phyloP scores from a whole-genome alignment of 1,139 yeast species.

The Suhomyces yuchorum region DNA sequence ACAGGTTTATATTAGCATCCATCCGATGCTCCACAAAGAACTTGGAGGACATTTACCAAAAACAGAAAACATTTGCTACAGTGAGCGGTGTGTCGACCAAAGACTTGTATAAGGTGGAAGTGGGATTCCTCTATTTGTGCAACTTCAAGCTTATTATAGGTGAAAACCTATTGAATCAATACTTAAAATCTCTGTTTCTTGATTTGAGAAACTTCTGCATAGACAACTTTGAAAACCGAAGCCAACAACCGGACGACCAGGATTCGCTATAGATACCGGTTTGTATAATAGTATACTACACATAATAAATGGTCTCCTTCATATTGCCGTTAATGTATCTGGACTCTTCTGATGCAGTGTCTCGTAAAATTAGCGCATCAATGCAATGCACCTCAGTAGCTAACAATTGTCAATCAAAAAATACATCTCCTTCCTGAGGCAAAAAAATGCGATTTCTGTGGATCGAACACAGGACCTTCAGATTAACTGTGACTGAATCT shows the following conservation, averaged over 20 bases:
- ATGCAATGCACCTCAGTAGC: neutral
- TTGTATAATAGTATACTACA: neutral
- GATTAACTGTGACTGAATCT: constrained; percentile 41
- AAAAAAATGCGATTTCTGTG: constrained; percentile 32
- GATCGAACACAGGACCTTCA: constrained; percentile 62
- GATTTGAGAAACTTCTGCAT: constrained; percentile 30
- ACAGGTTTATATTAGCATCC: constrained; percentile 44
- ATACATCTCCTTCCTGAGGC: constrained; percentile 35
- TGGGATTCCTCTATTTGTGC: constrained; percentile 43
- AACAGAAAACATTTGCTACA: constrained; percentile 45
- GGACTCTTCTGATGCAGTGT: neutral
- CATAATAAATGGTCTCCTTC: neutral
- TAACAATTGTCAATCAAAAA: neutral
- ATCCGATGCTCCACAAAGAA: constrained; percentile 49
- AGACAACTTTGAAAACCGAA: constrained; percentile 12
- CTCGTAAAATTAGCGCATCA: neutral
- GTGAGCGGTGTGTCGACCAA: constrained; percentile 47
- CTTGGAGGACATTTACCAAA: constrained; percentile 48
- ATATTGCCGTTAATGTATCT: neutral
- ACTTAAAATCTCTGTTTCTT: constrained; percentile 32
- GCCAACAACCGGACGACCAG: neutral
- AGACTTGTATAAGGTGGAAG: constrained; percentile 44
- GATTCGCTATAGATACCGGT: neutral
- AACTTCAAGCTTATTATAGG: constrained; percentile 44
- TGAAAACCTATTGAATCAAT: constrained; percentile 36